Base-by-base conservation (phyloP, 1,284 basidiomycete species). In the Exobasidium rhododendri region DNA sequence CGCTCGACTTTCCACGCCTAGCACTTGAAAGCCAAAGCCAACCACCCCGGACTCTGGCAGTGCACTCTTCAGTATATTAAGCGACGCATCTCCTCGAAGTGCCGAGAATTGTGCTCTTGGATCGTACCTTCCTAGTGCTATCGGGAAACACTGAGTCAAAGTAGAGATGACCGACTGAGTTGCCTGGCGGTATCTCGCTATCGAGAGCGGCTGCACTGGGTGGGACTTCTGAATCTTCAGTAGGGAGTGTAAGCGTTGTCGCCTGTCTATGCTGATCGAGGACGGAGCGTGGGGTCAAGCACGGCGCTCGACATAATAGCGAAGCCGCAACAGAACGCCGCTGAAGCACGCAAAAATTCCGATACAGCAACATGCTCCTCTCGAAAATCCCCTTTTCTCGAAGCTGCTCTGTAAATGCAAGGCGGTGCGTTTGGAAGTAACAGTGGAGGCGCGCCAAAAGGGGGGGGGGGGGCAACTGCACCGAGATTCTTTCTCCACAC, bases 141-240 rank as follows among this genome's bases (percentile, higher is more conserved):
- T 71, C 31, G 74, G 73, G n/a, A 50, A 74, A 76, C 54, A 71
- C 64, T n/a, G 74, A 69, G 57, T 75, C 73, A 43, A 74, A 72
- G 62, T 73, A 73, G 51, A 73, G 61, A 40, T 69, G 69, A 51
- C 66, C 68, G 44, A 71, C 45, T 4, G 31, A 44, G 35, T 35
- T 26, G 14, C 52, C 52, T 35, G 52, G 52, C 28, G 52, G 52
- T 4, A 55, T 44, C 30, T 55, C 52, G 22, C 40, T 55, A 22
- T 22, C 22, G 29, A 32, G 14, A 26, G 52, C 52, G n/a, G 52
- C 52, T 40, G 5, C 31, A 20, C 22, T 22, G 28, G 52, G 52
- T 30, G 29, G 32, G 4, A 20, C 40, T 32, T 55, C 52, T 13
- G 52, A 26, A 44, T 55, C 52, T 20, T 20, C n/a, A 3, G 31